Evolutionary conservation across 208 protist species (phyloP).

Genomic region (Leishmania aethiopica): DNA sequence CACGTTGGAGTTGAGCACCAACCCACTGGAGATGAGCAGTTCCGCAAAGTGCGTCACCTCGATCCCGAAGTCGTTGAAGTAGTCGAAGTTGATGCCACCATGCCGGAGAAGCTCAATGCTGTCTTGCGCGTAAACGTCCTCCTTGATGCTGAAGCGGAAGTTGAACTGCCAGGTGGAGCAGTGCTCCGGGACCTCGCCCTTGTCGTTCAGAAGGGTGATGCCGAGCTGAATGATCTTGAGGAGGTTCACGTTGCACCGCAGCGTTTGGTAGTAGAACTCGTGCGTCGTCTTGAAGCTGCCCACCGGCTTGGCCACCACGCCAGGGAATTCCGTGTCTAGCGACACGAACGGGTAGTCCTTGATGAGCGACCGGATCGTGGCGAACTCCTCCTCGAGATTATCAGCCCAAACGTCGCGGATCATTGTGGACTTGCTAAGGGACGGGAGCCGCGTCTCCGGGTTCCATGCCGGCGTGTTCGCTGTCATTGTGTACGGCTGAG

Average conservation of each 20-base stretch:
- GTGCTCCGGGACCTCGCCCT: slow-evolving; percentile 95
- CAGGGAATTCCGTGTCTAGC: slow-evolving; percentile 99
- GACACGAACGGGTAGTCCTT: slow-evolving; percentile 97
- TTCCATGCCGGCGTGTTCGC: slow-evolving; percentile 33
- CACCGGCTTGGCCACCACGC: slow-evolving; percentile 96
- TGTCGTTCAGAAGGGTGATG: slow-evolving; percentile 97
- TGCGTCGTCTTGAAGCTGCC: slow-evolving; percentile 94
- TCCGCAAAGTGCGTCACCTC: slow-evolving; percentile 97
- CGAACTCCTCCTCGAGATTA: slow-evolving; percentile 97
- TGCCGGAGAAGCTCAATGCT: slow-evolving; percentile 96
- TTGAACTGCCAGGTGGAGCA: slow-evolving; percentile 99
- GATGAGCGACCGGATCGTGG: slow-evolving; percentile 93
- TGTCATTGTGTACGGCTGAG: slow-evolving; percentile 27
- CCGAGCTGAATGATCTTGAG: slow-evolving; percentile 99
- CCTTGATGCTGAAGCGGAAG: slow-evolving; percentile 97
- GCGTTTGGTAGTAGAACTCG: slow-evolving; percentile 97
- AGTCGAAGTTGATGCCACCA: slow-evolving; percentile 98
- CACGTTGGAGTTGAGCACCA: slow-evolving; percentile 96
- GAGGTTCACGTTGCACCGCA: slow-evolving; percentile 98
- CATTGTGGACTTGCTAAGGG: slow-evolving; percentile 88
- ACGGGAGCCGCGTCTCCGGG: slow-evolving; percentile 47
- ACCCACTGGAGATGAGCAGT: slow-evolving; percentile 96
- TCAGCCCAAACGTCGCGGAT: slow-evolving; percentile 97
- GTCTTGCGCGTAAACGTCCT: slow-evolving; percentile 98
- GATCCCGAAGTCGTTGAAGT: slow-evolving; percentile 95